Conservation (phyloP, 2,329 filamentous ascomycete genomes). For the Paecilomyces niveus region DNA sequence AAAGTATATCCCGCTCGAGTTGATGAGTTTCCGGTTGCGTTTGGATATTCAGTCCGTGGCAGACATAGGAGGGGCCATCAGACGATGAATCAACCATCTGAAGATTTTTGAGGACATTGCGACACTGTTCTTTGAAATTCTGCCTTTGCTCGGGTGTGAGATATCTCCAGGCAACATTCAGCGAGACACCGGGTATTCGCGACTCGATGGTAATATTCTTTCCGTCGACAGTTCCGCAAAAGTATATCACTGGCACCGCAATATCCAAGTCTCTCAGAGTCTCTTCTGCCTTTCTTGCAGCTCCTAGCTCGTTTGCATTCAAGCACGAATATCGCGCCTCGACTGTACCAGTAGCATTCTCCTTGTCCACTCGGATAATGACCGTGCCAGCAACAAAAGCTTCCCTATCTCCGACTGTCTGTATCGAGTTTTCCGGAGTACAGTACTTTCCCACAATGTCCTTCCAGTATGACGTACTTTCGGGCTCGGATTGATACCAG, state of each 20-base stretch:
- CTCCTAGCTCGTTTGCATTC: conserved; percentile 31
- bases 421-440: conserved; percentile 24
- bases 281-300: conserved; percentile 28
- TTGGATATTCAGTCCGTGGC: conserved; percentile 24
- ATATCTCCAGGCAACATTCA: conserved; percentile 32
- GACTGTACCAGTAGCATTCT: conserved; percentile 15
- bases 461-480: conserved; percentile 29
- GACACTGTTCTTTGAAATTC: conserved; percentile 29
- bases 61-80: conserved; percentile 27
- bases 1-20: conserved; percentile 26
- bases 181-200: conserved; percentile 31
- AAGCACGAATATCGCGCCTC: conserved; percentile 24
- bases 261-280: conserved; percentile 24
- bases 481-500: conserved; percentile 25
- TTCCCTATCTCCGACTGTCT: conserved; percentile 22
- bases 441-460: conserved; percentile 23
- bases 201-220: conserved; percentile 35
- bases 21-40: conserved; percentile 13
- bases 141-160: conserved; percentile 26
- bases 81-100: conserved; percentile 16
- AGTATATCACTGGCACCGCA: conserved; percentile 28
- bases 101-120: conserved; percentile 24
- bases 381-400: conserved; percentile 29
- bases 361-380: conserved; percentile 29
- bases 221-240: conserved; percentile 30